Conservation (phyloP, 768 basidiomycete genomes). For the Candolleomyces efflorescens region DNA sequence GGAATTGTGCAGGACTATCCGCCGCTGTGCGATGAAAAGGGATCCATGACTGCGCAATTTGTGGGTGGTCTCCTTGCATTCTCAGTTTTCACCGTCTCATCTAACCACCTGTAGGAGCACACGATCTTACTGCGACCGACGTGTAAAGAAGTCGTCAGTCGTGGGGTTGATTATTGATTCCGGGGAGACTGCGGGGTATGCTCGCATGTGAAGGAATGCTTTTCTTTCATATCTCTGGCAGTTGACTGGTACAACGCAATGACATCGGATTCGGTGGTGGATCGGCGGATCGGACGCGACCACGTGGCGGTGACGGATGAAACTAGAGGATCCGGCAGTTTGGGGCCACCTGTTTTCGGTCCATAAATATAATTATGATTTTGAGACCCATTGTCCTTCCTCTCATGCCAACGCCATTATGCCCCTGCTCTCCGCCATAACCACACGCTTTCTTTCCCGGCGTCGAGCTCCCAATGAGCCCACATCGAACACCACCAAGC, state of each 20-base stretch:
- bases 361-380: not conserved
- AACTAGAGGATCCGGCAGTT: not conserved
- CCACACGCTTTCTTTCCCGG: slow-evolving; percentile 10
- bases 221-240: not conserved
- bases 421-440: slow-evolving; percentile 7
- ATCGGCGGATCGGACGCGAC: slow-evolving; percentile 1
- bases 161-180: slow-evolving; percentile 74
- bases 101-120: slow-evolving; percentile 63
- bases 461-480: slow-evolving; percentile 7
- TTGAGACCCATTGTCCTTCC: slow-evolving; percentile 8
- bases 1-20: slow-evolving; percentile 91
- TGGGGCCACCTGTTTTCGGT: not conserved
- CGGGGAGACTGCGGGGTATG: slow-evolving; percentile 15
- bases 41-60: slow-evolving; percentile 93
- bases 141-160: slow-evolving; percentile 78
- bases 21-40: slow-evolving; percentile 80
- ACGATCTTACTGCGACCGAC: slow-evolving; percentile 83
- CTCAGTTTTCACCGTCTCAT: not conserved
- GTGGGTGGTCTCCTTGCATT: slow-evolving; percentile 36
- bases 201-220: slow-evolving; percentile 1
- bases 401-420: slow-evolving; percentile 9
- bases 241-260: no score
- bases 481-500: slow-evolving; percentile 19
- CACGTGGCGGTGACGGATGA: slow-evolving; percentile 9
- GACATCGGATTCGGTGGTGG: not conserved